Evolutionary conservation across 208 protist genomes (phyloP), one percentile per base, ranked within the genome.

Genomic region (Leishmania amazonensis): DNA sequence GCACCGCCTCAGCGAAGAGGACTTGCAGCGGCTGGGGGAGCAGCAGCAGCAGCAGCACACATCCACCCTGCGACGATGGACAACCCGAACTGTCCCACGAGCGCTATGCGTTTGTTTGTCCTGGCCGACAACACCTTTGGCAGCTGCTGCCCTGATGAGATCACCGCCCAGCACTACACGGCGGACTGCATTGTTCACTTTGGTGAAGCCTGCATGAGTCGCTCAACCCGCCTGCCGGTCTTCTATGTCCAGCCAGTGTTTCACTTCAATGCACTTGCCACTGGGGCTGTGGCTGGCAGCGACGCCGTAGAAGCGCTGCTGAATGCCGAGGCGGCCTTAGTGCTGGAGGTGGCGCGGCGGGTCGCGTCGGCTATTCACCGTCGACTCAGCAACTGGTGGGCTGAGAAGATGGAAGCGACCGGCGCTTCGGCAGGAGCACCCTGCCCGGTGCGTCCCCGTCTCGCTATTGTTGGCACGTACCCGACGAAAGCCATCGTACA

Each of bases 91-190:
- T 42, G 82, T n/a, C 70, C 91, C 49, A 83, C 81, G 13, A 74
- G 28, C 17, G 51, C 38, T 2, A 75, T 91, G 35, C 94, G 90
- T 17, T 83, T 97, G 65, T 95, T 95, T 81, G 88, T 97, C 17
- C 75, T 98, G 9, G 95, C 93, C 11, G 96, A 98, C 88, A 98
- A 93, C 80, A 97, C 95, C 0, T 98, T 98, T 80, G 95, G 91
- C 54, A 94, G 92, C 74, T 98, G 96, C 86, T 98, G 96, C 86
- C 91, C 94, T 0, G 96, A 98, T 78, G 94, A 96, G 81, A 94
- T 98, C 67, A 97, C 94, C 1, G 93, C 96, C 15, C 91, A 96
- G 81, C 96, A 98, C 80, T 94, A 96, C 85, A 53, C 74, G 31
- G 85, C 86, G 19, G 92, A 98, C 42, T 95, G 88, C 76, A 96